Conservation (phyloP, 1,284 basidiomycete genomes). For the Baeospora myosura region DNA sequence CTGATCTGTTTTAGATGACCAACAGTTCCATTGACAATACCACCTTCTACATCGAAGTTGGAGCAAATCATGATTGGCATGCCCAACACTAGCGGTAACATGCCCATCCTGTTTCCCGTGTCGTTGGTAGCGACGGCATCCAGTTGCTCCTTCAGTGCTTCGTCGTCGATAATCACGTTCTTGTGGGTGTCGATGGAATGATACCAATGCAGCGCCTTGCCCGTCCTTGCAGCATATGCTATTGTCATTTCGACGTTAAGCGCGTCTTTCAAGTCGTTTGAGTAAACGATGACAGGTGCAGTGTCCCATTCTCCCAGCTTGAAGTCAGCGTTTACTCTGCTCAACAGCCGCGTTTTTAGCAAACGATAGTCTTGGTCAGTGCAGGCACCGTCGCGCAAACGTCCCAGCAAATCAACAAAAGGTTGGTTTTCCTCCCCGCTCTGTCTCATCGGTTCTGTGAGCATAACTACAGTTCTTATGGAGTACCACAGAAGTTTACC, state of each 20-base stretch:
- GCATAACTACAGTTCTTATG: slow-evolving; percentile 20
- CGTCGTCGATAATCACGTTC: slow-evolving; percentile 11
- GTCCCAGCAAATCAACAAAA: slow-evolving; percentile 20
- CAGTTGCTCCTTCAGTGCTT: slow-evolving; percentile 11
- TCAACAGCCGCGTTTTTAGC: slow-evolving; percentile 11
- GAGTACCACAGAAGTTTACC: slow-evolving; percentile 24
- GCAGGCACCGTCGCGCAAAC: slow-evolving; percentile 20
- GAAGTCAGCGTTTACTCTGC: slow-evolving; percentile 7
- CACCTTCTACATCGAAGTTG: slow-evolving; percentile 25
- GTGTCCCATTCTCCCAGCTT: slow-evolving; percentile 11
- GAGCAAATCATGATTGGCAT: slow-evolving; percentile 29
- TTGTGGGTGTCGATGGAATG: slow-evolving; percentile 17
- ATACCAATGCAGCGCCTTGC: slow-evolving; percentile 21
- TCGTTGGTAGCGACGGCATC: slow-evolving; percentile 19
- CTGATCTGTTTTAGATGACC: slow-evolving; percentile 20
- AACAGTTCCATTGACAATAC: slow-evolving; percentile 27
- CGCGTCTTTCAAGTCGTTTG: slow-evolving; percentile 23
- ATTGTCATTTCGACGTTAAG: slow-evolving; percentile 19
- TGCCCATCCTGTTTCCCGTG: slow-evolving; percentile 18
- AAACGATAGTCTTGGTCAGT: slow-evolving; percentile 17
- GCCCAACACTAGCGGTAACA: slow-evolving; percentile 23
- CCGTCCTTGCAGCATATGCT: slow-evolving; percentile 17
- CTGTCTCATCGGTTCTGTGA: slow-evolving; percentile 22
- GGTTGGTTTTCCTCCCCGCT: slow-evolving; percentile 14
- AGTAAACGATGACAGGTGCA: slow-evolving; percentile 20